Evolutionary conservation across 441 rosid species (phyloP).

Genomic region (Bruguiera hainesii): DNA sequence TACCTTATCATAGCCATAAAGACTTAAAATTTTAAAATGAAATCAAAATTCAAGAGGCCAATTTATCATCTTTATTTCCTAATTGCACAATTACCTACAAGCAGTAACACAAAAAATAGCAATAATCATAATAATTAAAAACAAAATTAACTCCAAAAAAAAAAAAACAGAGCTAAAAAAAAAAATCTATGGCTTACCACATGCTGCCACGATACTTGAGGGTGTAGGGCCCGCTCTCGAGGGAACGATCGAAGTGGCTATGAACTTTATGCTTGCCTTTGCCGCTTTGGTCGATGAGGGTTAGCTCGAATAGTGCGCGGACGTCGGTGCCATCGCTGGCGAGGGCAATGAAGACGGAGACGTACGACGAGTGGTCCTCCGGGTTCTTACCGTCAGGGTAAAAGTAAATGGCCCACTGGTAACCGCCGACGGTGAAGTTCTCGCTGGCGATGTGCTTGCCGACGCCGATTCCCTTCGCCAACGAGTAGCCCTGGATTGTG

Average conservation of each 20-base stretch:
- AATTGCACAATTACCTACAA: conserved; percentile 7
- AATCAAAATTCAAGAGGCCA: too few relatives aligned
- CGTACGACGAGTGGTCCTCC: conserved; percentile 74
- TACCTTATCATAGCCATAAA: too few relatives aligned
- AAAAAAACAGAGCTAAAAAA: neutral
- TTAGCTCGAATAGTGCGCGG: conserved; percentile 77
- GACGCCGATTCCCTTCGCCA: conserved; percentile 86
- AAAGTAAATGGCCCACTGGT: conserved; percentile 90
- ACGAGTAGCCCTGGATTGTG: conserved; percentile 79
- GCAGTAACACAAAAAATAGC: neutral
- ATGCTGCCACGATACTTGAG: conserved; percentile 93
- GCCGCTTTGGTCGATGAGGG: conserved; percentile 80
- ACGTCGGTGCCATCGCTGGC: conserved; percentile 97
- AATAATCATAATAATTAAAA: neutral
- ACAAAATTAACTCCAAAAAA: neutral
- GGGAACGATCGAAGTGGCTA: conserved; percentile 87
- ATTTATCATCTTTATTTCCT: too few relatives aligned
- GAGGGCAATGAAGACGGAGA: conserved; percentile 84
- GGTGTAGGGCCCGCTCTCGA: conserved; percentile 89
- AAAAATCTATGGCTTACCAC: conserved; percentile 48
- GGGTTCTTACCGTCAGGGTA: conserved; percentile 91
- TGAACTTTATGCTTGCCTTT: conserved; percentile 85
- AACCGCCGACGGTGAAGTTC: conserved; percentile 73
- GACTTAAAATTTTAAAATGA: too few relatives aligned
- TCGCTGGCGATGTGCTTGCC: conserved; percentile 95